A percentile compares a stretch with the other conserved stretches of the same genome.
These are phyloP conservation scores for Nicotiana paniculata DNA, from an alignment of 257 asterid genomes.

Conservation along the genomic window DNA sequence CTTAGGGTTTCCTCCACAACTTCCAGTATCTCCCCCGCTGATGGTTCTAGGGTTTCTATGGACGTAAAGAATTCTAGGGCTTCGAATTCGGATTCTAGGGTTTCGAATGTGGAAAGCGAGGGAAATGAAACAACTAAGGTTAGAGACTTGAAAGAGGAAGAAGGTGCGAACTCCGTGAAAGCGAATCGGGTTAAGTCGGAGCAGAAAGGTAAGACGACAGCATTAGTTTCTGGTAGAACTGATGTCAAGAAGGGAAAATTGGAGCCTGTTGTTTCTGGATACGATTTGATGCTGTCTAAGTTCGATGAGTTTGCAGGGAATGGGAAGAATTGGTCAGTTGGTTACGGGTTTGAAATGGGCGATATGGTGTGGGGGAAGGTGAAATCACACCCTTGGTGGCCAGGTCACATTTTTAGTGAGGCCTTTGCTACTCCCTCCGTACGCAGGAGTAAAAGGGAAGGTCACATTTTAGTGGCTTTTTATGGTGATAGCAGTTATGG, in stretches of 20 bases:
- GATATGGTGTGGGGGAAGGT: conserved; percentile 99
- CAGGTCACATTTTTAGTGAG: conserved; percentile 77
- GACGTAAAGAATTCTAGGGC: conserved; percentile 7
- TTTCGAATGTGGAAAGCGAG: conserved; percentile 1
- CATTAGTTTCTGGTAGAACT: background rate
- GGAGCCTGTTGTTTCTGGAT: conserved; percentile 19
- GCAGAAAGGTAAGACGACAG: background rate
- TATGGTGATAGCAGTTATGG: conserved; percentile 94
- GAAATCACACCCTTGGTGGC: conserved; percentile 99
- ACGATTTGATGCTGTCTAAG: conserved; percentile 50
- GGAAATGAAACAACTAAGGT: conserved; percentile 9
- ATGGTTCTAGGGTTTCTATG: conserved; percentile 18
- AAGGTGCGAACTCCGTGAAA: background rate
- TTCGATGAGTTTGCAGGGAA: conserved; percentile 55
- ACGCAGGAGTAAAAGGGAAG: conserved; percentile 61
- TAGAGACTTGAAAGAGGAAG: conserved; percentile 15
- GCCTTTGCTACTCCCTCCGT: conserved; percentile 64
- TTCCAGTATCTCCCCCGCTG: conserved; percentile 3
- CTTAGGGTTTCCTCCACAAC: background rate
- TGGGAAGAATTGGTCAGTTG: conserved; percentile 42
- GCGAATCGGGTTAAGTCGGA: background rate
- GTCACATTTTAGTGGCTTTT: conserved; percentile 83
- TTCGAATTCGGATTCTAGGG: conserved; percentile 12
- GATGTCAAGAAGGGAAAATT: background rate
- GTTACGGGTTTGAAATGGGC: conserved; percentile 64